Conservation (phyloP, 108 stramenopile genomes). For the Aurantiochytrium sp. region DNA sequence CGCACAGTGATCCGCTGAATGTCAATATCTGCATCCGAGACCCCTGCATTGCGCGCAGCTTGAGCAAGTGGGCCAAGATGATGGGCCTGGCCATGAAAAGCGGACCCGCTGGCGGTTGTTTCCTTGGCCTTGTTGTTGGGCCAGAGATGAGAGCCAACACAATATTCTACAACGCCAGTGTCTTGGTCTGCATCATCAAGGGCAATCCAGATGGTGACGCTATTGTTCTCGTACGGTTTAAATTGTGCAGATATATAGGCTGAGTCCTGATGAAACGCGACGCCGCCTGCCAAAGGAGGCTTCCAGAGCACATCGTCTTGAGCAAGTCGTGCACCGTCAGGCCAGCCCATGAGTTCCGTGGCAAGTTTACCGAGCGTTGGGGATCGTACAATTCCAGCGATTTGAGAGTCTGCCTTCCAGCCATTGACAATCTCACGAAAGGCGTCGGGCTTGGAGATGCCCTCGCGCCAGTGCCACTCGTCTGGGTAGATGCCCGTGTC, state of each 20-base stretch:
- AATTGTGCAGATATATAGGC: conserved; percentile 58
- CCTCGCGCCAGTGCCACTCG: conserved; percentile 62
- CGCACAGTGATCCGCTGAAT: background rate
- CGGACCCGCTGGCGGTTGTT: background rate
- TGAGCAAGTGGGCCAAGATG: background rate
- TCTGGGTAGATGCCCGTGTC: conserved; percentile 61
- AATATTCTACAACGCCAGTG: conserved; percentile 53
- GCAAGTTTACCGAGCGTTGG: conserved; percentile 36
- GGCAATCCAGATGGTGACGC: conserved; percentile 58
- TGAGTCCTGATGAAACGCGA: conserved; percentile 58
- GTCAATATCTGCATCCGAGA: background rate
- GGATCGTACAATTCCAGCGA: conserved; percentile 44
- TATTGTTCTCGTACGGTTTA: conserved; percentile 31
- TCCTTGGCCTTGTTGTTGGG: background rate
- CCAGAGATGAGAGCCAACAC: conserved; percentile 48
- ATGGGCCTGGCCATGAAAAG: background rate
- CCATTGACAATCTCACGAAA: conserved; percentile 58
- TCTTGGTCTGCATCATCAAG: conserved; percentile 54
- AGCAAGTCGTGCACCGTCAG: conserved; percentile 39
- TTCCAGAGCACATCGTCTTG: conserved; percentile 66
- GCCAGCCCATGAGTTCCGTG: conserved; percentile 49
- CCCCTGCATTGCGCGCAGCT: background rate
- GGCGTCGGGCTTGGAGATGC: conserved; percentile 29
- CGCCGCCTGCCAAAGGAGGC: conserved; percentile 35
- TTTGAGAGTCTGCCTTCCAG: conserved; percentile 46